Conservation (phyloP, 345 rosid genomes). For the Rhodamnia argentea region DNA sequence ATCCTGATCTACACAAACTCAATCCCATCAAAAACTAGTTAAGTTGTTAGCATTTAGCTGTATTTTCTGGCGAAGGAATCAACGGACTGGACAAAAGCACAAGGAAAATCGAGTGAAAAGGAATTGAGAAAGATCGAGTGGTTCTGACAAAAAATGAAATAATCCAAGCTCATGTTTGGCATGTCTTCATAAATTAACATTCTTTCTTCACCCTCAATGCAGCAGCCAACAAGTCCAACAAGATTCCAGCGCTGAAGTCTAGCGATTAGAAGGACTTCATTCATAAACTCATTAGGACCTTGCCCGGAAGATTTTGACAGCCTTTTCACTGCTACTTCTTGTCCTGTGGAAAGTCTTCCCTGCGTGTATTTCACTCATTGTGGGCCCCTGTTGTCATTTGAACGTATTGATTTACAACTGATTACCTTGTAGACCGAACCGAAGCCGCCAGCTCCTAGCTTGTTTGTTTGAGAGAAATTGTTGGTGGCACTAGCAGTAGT, state of each 20-base stretch:
- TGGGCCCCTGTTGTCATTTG: too few relatives aligned
- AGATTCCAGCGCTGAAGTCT: constrained; percentile 27
- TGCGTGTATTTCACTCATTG: too few relatives aligned
- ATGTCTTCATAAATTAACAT: constrained; percentile 22
- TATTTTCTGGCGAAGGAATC: not conserved
- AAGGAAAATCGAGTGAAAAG: too few relatives aligned
- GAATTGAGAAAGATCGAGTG: not conserved
- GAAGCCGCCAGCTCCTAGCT: constrained; percentile 38
- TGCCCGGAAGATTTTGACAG: not conserved
- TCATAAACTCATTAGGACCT: not conserved
- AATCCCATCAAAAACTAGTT: too few relatives aligned
- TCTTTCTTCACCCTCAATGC: constrained; percentile 26
- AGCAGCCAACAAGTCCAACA: constrained; percentile 8
- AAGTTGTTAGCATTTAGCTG: too few relatives aligned
- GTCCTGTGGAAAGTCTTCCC: too few relatives aligned
- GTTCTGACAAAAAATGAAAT: constrained; percentile 30
- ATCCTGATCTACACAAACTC: too few relatives aligned
- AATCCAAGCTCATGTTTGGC: constrained; percentile 27
- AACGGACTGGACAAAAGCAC: too few relatives aligned
- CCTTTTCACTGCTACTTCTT: constrained; percentile 3
- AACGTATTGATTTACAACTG: not conserved
- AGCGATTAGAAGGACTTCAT: constrained; percentile 21
- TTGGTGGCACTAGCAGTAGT: constrained; percentile 24
- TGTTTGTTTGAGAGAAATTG: constrained; percentile 17
- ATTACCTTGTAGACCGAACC: constrained; percentile 32